Evolutionary conservation across 345 rosid genomes (phyloP), one percentile per base, ranked within the genome.

Genomic region (Sisymbrium altissimum): DNA sequence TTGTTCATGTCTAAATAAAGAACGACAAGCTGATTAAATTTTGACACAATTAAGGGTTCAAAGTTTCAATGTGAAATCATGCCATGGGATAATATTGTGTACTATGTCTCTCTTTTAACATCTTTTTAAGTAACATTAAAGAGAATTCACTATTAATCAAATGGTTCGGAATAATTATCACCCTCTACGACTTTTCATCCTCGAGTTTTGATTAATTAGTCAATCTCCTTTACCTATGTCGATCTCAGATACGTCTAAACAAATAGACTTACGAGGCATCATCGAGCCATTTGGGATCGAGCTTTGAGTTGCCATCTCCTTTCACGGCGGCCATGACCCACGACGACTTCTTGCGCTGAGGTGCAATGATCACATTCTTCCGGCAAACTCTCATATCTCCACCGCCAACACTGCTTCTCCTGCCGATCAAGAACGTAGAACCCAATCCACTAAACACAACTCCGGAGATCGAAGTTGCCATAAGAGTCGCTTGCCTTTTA

Each of bases 221-320:
- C 33, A 29, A 54, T 55, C 21, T 55, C 35, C 35, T 17, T n/a
- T 54, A 54, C 59, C 38, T 30, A 29, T 54, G 59, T 54, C 17
- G 11, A 54, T 54, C 60, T 55, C 62, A 56, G 13, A 32, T 17
- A 65, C 12, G 23, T 73, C 23, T 9, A 36, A 17, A 1, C 17
- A 49, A 33, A 44, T 6, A 14, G 45, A 74, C 78, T 74, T 74
- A 74, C 73, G 78, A 74, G 13, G 62, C 78, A 49, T 74, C 67
- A 40, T 67, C 73, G 53, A 74, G 78, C 78, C 78, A 74, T 66
- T 58, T 29, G 14, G 74, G 78, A 39, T 74, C 73, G 59, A 39
- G 36, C 60, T 58, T 66, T 11, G 73, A 66, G 54, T 66, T 58
- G 10, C 38, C 45, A 40, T 68, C 74, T 12, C 32, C 74, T 68